These are phyloP conservation scores for Bocquillonia castaneifolia DNA, from an alignment of 441 rosid genomes.

Conservation along the genomic window DNA sequence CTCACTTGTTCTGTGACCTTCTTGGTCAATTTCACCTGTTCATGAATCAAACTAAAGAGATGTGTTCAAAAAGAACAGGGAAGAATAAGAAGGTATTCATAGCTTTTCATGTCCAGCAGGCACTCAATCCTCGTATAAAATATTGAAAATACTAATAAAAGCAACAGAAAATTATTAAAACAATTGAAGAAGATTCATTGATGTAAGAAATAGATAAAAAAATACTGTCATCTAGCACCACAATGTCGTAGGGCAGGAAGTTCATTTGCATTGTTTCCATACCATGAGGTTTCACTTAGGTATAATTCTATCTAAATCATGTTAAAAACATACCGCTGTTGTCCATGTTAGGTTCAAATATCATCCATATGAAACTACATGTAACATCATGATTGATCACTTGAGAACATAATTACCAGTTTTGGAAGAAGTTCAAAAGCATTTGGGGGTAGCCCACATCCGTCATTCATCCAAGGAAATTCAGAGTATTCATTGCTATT, in stretches of 20 bases:
- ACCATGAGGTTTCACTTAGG: background rate
- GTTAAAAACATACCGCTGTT: background rate
- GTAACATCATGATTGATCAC: background rate
- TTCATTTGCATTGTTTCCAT: background rate
- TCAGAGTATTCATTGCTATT: constrained; percentile 52
- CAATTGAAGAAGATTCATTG: background rate
- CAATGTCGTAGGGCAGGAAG: too few species aligned
- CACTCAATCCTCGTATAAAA: background rate
- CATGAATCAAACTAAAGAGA: constrained; percentile 15
- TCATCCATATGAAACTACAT: background rate
- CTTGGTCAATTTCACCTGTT: constrained; percentile 73
- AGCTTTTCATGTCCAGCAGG: constrained; percentile 7
- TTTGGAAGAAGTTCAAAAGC: constrained; percentile 78
- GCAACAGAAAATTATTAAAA: background rate
- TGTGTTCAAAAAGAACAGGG: background rate
- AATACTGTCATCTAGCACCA: background rate
- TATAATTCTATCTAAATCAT: background rate
- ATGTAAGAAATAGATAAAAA: background rate
- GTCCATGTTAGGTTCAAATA: background rate
- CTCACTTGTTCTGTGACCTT: constrained; percentile 97
- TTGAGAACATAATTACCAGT: constrained; percentile 43
- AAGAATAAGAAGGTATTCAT: background rate
- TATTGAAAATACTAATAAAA: background rate
- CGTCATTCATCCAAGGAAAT: constrained; percentile 97
- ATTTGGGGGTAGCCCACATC: constrained; percentile 90